Evolutionary conservation across 108 stramenopile genomes (phyloP).

Genomic region (Nitzschia inconspicua): DNA sequence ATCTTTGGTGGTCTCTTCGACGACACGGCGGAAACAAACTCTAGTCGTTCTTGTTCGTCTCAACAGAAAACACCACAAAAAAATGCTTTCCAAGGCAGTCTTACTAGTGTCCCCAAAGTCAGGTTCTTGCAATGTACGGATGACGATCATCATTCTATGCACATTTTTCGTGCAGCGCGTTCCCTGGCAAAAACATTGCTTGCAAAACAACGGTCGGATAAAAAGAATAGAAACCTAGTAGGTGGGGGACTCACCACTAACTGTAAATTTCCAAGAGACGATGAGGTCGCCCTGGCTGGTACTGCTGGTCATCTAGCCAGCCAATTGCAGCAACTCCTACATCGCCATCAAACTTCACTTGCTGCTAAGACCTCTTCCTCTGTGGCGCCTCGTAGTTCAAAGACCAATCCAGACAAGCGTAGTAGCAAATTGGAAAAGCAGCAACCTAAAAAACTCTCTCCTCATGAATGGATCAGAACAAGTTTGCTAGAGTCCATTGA

Average conservation of each 20-base stretch:
- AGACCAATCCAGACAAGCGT: too few species aligned
- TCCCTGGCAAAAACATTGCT: background rate
- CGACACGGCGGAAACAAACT: too few species aligned
- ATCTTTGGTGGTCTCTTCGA: too few species aligned
- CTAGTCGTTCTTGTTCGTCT: too few species aligned
- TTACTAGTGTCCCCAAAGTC: background rate
- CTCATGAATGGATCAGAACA: slow-evolving; percentile 7
- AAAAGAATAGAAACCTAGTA: too few species aligned
- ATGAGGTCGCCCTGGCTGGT: slow-evolving; percentile 14
- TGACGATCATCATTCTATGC: slow-evolving; percentile 6
- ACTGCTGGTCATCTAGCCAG: slow-evolving; percentile 9
- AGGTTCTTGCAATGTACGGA: background rate
- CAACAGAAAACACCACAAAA: background rate
- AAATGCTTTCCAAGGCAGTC: background rate
- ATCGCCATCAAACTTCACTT: too few species aligned
- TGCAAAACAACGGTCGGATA: too few species aligned
- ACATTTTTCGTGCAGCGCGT: slow-evolving; percentile 23
- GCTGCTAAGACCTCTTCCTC: too few species aligned
- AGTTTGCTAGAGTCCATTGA: background rate
- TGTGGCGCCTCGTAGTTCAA: too few species aligned
- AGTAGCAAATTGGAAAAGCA: too few species aligned
- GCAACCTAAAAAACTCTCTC: too few species aligned
- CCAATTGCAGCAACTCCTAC: slow-evolving; percentile 6
- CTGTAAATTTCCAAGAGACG: too few species aligned
- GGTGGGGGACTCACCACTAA: background rate